Conservation (phyloP, 169 alveolate species). For the Eimeria praecox region DNA sequence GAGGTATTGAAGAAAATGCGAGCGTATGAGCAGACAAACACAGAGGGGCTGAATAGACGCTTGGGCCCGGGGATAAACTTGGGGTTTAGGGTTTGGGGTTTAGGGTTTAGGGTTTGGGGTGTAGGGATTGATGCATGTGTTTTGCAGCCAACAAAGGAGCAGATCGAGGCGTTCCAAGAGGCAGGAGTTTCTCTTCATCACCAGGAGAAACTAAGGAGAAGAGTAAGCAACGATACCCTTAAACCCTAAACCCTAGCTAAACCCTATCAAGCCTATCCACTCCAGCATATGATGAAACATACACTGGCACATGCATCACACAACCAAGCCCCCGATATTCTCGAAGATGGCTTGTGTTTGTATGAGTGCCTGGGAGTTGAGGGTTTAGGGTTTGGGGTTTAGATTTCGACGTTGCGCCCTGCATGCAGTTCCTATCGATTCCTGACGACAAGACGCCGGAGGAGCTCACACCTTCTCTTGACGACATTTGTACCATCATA, state of each 20-base stretch:
- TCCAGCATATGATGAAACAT: not conserved
- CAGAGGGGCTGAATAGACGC: not conserved
- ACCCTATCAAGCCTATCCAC: not conserved
- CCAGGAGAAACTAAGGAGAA: constrained; percentile 47
- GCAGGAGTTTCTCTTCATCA: constrained; percentile 22
- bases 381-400: constrained; percentile 3
- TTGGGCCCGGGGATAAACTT: not conserved
- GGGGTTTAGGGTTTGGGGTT: not conserved
- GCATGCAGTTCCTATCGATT: constrained; percentile 9
- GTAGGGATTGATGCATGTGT: not conserved
- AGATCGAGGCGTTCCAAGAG: constrained; percentile 42
- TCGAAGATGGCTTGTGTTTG: not conserved
- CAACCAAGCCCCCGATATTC: not conserved
- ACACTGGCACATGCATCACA: too few relatives aligned
- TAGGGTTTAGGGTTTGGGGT: not conserved
- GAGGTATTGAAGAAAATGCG: too few relatives aligned
- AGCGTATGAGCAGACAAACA: too few relatives aligned
- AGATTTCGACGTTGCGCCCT: not conserved
- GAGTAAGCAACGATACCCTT: constrained; percentile 22
- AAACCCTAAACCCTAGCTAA: constrained; percentile 15
- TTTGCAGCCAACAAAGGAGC: constrained; percentile 65
- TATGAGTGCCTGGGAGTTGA: not conserved
- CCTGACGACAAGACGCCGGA: constrained; percentile 45
- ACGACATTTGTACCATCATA: constrained; percentile 73
- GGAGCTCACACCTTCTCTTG: constrained; percentile 45